Evolutionary conservation across 306 rosid species (phyloP), one percentile per base, ranked within the genome.

Genomic region (Ormosia emarginata): DNA sequence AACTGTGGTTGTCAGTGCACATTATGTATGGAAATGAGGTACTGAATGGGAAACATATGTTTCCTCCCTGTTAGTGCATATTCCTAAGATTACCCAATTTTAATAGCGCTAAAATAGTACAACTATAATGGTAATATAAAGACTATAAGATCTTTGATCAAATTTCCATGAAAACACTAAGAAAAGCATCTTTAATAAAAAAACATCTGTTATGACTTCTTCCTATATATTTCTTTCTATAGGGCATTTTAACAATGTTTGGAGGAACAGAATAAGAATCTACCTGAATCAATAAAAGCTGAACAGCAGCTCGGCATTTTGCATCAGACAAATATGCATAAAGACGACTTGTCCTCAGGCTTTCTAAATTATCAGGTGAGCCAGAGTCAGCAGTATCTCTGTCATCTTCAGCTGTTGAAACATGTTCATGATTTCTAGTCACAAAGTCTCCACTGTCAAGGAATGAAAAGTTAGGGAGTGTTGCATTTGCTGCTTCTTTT

Each of bases 271-370:
- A 84, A 49, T 41, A 40, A 83, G 86, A 91, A 85, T 79, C 47
- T 86, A 94, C 99, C 99, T 96, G 98, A 81, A 96, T 94, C 92
- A 94, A 66, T 81, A 96, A 89, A 84, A 96, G 97, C 86, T 96
- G 98, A 87, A 96, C 99, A 74, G 99, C 95, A 77, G 99, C 94
- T 77, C 98, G 93, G 82, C 98, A 96, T 82, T 94, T 96, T 4
- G 91, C 94, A 66, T 94, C 92, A 18, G 98, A 89, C 78, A 96
- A 80, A 86, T 92, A 80, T 46, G 91, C 84, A 81, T 87, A 90
- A 52, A 94, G 81, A 61, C 75, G 87, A 32, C 77, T 87, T 39
- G 57, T 77, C 67, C 91, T 83, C 64, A 8, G 52, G 83, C 88
- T 89, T 80, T 90, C 95, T 49, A 81, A 67, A 88, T 85, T 93